Base-by-base conservation (phyloP, 768 basidiomycete genomes). In the Podaxis sp. region DNA sequence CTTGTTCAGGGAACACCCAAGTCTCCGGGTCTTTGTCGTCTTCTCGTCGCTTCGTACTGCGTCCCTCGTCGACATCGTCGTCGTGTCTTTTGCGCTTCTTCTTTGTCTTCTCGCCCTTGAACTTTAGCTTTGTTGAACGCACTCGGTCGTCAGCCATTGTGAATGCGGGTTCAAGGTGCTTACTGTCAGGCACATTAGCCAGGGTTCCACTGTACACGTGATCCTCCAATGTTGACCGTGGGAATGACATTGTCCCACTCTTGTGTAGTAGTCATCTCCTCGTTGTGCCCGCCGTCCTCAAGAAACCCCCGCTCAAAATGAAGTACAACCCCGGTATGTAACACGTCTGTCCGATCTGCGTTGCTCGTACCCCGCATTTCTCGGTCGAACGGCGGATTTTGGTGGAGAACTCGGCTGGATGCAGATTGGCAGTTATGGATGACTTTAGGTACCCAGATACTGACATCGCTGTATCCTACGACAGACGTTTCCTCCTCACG, bases 401-500 rank as follows among this genome's bases (percentile, higher is more conserved):
- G 51, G 57, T 65, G 53, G 65, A 70, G 73, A 69, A 74, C 69
- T 74, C 62, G 73, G 87, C 68, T 89, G 87, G 89, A 89, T 89
- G 80, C 75, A 64, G 62, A 46, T 54, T 55, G 63, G 61, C 66
- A 59, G 55, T 58, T 70, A 69, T 60, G 67, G 66, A 66, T 67
- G 58, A 68, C 59, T 51, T 40, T 63, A 50, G 60, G 60, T 59
- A 66, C 65, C 57, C 52, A 64, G 66, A 64, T 75, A 64, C 78
- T 81, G 66, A 81, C 66, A 65, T 65, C 62, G 67, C 55, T 46
- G 65, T 66, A 52, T 68, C 57, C 51, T 57, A 17, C 55, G 65
- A 30, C 63, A 95, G 95, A 92, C 74, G 86, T 91, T 73, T 93
- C 95, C 67, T 93, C 91, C 68, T 94, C 93, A 72, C 89, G 95